A percentile compares a stretch with the other conserved stretches of the same genome.
Conservation (phyloP, 805 yeast genomes). For the Myxozyma melibiosi region DNA sequence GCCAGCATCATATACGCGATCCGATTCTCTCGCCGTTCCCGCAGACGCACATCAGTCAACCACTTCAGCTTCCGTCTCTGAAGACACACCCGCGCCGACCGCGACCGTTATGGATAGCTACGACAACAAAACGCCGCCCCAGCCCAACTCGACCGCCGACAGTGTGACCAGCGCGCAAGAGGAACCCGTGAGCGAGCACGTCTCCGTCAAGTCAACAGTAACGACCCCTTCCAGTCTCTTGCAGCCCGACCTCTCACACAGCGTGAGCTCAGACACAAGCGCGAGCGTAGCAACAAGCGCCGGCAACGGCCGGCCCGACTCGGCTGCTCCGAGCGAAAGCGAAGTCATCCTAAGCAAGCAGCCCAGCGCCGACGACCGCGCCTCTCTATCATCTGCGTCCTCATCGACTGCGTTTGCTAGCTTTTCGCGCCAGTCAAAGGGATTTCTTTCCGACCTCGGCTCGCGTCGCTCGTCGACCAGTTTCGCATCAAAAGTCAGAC, state of each 20-base stretch:
- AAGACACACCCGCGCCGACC: too few relatives aligned
- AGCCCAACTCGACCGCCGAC: too few relatives aligned
- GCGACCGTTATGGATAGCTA: too few relatives aligned
- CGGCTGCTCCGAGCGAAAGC: constrained; percentile 1
- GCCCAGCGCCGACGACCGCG: not conserved
- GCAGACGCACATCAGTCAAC: too few relatives aligned
- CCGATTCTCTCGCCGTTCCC: too few relatives aligned
- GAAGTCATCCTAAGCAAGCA: not conserved
- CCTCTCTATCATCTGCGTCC: constrained; percentile 5
- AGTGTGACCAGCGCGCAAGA: too few relatives aligned
- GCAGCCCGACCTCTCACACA: constrained; percentile 5
- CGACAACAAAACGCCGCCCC: too few relatives aligned
- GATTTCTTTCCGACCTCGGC: constrained; percentile 22
- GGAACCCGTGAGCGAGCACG: too few relatives aligned
- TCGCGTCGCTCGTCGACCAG: constrained; percentile 15
- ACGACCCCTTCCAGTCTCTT: not conserved
- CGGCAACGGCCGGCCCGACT: not conserved
- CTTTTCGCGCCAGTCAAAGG: constrained; percentile 19
- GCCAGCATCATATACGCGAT: too few relatives aligned
- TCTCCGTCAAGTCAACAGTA: too few relatives aligned
- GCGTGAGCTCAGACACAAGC: not conserved
- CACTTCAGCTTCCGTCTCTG: too few relatives aligned
- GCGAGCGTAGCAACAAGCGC: not conserved
- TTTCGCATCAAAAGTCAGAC: constrained; percentile 25
- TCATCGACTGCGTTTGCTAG: constrained; percentile 3